Evolutionary conservation across 2,329 filamentous ascomycete genomes (phyloP), one percentile per base, ranked within the genome.

Genomic region (Aureobasidium mangrovei): DNA sequence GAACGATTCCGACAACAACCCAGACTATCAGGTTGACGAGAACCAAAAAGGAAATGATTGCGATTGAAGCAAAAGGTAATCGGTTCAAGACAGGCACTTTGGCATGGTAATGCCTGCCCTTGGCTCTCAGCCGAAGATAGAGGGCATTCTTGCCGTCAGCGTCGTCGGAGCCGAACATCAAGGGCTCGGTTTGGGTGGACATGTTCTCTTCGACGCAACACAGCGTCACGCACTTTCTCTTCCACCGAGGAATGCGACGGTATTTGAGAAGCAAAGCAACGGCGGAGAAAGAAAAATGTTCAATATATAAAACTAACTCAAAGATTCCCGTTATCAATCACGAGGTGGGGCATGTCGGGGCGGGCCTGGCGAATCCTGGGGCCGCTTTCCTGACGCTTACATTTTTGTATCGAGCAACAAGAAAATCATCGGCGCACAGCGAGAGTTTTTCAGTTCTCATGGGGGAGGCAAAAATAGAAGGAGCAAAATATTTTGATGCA

Each of bases 1-100:
- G 63, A 3, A 84, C 75, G 58, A 83, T 74, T 7, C 74, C 80
- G 7, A 77, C 76, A 26, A 74, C 77, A 46, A 76, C 71, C 81
- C 81, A 84, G 7, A 80, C 77, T 2, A 80, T 51, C 3, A 77
- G 61, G 64, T 84, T 84, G 49, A 81, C 65, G 3, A 74, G 46
- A 1, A 77, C 70, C 39, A 84, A 67, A 0, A 77, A 66, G 1
- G 74, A 44, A 29, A 84, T 81, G 31, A 83, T 81, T 1, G 75
- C 76, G 38, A 84, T 70, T 0, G 77, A 80, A 1, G 74, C 67
- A 4, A 82, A 74, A 0, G 81, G 81, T 3, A 84, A 71, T 55
- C 73, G 77, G 32, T 75, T 71, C 9, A 84, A 64, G 7, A 77
- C 77, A 0, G 81, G 81, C 27, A 80, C 69, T 4, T 73, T 72